Conservation (phyloP, 192 early-diverging fungal species). For the Entomortierella parvispora region DNA sequence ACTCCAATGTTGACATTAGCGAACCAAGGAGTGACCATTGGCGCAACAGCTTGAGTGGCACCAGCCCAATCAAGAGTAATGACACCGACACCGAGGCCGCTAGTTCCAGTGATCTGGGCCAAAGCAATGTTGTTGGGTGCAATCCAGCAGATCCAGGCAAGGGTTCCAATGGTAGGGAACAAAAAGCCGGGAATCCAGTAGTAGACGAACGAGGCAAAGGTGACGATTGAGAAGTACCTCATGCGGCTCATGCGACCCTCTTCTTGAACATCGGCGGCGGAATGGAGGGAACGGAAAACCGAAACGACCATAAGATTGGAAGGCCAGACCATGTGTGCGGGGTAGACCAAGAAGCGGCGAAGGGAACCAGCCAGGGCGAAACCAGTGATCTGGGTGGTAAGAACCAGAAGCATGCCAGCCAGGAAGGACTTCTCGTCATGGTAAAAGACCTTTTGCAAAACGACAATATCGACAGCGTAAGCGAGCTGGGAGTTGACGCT, state of each 20-base stretch:
- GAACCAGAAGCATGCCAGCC: conserved; percentile 62
- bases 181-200: conserved; percentile 62
- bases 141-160: conserved; percentile 48
- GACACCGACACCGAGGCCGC: conserved; percentile 75
- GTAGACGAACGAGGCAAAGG: conserved; percentile 57
- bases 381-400: conserved; percentile 70
- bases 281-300: conserved; percentile 57
- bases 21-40: conserved; percentile 59
- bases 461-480: conserved; percentile 69
- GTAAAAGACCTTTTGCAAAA: conserved; percentile 70
- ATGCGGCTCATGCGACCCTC: conserved; percentile 40
- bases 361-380: conserved; percentile 80
- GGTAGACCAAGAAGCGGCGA: conserved; percentile 85
- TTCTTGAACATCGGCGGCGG: conserved; percentile 41
- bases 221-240: conserved; percentile 60
- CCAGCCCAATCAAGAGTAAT: conserved; percentile 79
- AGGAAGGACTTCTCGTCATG: conserved; percentile 62
- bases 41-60: conserved; percentile 46
- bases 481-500: conserved; percentile 60
- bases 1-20: conserved; percentile 72
- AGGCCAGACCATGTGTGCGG: conserved; percentile 91
- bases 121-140: conserved; percentile 29
- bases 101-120: conserved; percentile 58
- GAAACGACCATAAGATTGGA: conserved; percentile 66
- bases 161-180: conserved; percentile 47